Evolutionary conservation across 371 early-diverging fungal species (phyloP).

Genomic region (Actinomortierella ambigua): DNA sequence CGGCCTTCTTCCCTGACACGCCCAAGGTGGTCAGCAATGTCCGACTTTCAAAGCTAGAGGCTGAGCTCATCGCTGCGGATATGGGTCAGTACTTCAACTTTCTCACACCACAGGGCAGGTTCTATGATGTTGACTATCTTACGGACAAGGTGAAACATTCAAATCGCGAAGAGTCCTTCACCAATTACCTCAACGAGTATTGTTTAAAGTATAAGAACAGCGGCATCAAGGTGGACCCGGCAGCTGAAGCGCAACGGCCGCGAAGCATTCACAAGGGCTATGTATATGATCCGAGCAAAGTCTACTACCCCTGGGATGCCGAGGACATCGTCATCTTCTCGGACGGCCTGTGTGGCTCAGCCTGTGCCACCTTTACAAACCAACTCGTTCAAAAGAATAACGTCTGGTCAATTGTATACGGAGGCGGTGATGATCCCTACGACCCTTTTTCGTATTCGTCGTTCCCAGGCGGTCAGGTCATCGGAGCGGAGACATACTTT

Average conservation of each 20-base stretch:
- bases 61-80: conserved; percentile 14
- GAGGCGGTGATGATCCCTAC: background rate
- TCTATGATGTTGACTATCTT: too few relatives aligned
- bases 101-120: conserved; percentile 2
- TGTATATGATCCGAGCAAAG: background rate
- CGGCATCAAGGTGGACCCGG: conserved; percentile 7
- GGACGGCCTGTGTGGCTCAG: conserved; percentile 32
- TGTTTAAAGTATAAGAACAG: conserved; percentile 14
- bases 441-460: conserved; percentile 24
- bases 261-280: background rate
- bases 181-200: conserved; percentile 19
- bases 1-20: conserved; percentile 23
- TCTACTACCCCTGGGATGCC: conserved; percentile 28
- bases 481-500: conserved; percentile 9
- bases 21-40: conserved; percentile 20
- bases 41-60: conserved; percentile 14
- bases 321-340: conserved; percentile 25
- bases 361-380: conserved; percentile 32
- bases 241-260: conserved; percentile 12
- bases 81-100: conserved; percentile 10
- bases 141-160: background rate
- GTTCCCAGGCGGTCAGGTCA: conserved; percentile 27
- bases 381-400: conserved; percentile 16
- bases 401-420: conserved; percentile 15
- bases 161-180: conserved; percentile 17